Evolutionary conservation across 2,329 filamentous ascomycete genomes (phyloP), one percentile per base, ranked within the genome.

Genomic region (Penicillium sumatraense): DNA sequence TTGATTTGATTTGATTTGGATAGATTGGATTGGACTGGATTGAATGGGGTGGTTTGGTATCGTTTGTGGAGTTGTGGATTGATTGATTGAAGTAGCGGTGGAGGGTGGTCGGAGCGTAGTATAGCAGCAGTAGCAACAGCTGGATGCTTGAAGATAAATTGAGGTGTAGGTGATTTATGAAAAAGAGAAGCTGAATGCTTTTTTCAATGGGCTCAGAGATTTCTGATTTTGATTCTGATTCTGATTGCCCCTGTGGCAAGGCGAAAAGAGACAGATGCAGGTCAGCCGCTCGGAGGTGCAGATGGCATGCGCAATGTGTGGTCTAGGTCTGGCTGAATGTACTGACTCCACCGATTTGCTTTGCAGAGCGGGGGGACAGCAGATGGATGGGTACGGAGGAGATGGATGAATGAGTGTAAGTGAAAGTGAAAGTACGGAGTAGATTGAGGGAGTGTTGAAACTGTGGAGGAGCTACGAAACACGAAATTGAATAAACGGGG

Each of bases 281-380:
- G 59, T 60, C 53, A 62, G 55, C 56, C 62, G 54, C 62, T 61
- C 58, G 51, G 51, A 58, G 63, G 58, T 66, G 62, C 59, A 58
- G 58, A 41, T 36, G 54, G 58, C 41, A 46, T 46, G 55, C 49
- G 49, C 56, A 62, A 54, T 57, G 24, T 56, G 49, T 46, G 46
- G 54, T 59, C 63, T 60, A 60, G 60, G 55, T 54, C 54, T 24
- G 41, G 53, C 53, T 45, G 57, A 59, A 57, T 44, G 58, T 23
- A 10, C 18, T 23, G 36, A 55, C 53, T 60, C 60, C 54, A 58
- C 54, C 49, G 41, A 50, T 56, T 52, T 45, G 26, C 44, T 51
- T 51, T 63, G 59, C 51, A 57, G 53, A 42, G 40, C 40, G 40
- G 40, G 40, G 40, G 6, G 33, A 16, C n/a, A 14, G 29, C 11